Evolutionary conservation across 768 basidiomycete species (phyloP).

Genomic region (Serendipita sp.): DNA sequence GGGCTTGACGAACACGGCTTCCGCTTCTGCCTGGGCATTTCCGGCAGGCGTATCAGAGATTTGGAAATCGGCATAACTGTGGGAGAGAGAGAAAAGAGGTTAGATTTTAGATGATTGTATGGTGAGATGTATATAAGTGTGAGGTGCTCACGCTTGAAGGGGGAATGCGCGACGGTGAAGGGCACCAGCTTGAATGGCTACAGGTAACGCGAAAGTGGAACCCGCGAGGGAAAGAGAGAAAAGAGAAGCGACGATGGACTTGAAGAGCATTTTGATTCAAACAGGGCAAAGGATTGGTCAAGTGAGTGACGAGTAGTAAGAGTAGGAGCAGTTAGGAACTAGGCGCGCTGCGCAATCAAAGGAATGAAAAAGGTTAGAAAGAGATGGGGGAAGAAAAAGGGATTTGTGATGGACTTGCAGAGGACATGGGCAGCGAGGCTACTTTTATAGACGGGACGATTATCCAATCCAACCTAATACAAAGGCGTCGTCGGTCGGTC

Average conservation of each 20-base stretch:
- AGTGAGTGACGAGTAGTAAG: neutral
- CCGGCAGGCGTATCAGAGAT: slow-evolving; percentile 25
- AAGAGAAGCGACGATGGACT: neutral
- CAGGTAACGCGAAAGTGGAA: neutral
- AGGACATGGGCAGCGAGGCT: neutral
- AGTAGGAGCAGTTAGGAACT: neutral
- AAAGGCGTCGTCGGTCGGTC: neutral
- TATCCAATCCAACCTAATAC: neutral
- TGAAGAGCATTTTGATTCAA: neutral
- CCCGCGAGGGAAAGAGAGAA: neutral
- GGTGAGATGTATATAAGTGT: neutral
- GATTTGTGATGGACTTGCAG: neutral
- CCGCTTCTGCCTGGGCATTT: slow-evolving; percentile 21
- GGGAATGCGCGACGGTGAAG: neutral
- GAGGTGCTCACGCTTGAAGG: neutral
- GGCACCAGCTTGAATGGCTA: neutral
- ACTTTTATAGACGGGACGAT: neutral
- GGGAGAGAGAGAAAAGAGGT: too few species aligned
- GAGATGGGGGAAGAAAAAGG: neutral
- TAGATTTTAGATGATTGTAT: too few species aligned
- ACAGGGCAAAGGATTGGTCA: neutral
- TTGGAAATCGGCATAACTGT: slow-evolving; percentile 26
- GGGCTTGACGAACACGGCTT: slow-evolving; percentile 23
- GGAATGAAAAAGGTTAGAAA: neutral
- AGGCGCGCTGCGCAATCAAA: neutral